These are phyloP conservation scores for Penicillium paneum DNA, from an alignment of 2,329 filamentous ascomycete species.

Conservation along the genomic window DNA sequence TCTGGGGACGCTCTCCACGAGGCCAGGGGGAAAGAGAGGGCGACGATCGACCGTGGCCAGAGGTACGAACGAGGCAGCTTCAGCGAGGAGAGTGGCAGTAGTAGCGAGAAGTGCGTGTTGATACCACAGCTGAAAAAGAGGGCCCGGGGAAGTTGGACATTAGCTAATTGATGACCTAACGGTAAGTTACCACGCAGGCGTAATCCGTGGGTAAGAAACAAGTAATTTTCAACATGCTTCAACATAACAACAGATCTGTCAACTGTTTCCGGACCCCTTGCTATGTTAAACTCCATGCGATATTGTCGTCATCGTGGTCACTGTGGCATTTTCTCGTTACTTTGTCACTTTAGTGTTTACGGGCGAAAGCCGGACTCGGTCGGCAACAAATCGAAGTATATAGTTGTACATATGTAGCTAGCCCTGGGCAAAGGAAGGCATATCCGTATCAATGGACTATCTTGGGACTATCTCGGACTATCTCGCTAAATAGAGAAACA, in stretches of 20 bases:
- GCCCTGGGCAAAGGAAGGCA: not conserved
- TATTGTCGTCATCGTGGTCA: constrained; percentile 6
- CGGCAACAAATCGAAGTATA: constrained; percentile 2
- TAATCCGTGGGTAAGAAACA: not conserved
- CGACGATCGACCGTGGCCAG: constrained; percentile 19
- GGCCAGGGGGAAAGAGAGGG: constrained; percentile 8
- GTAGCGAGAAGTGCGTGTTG: constrained; percentile 4
- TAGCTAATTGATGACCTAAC: constrained; percentile 16
- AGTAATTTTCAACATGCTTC: constrained; percentile 5
- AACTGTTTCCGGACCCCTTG: constrained; percentile 23
- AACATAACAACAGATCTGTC: not conserved
- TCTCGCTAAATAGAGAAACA: constrained; percentile 16
- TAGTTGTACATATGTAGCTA: not conserved
- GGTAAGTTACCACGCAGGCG: not conserved
- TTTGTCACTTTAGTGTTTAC: not conserved
- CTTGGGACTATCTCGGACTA: constrained; percentile 10
- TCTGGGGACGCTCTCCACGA: constrained; percentile 19
- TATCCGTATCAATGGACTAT: not conserved
- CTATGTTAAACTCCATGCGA: constrained; percentile 9
- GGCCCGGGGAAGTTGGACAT: not conserved
- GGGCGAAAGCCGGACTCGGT: constrained; percentile 1
- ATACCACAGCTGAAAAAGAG: not conserved
- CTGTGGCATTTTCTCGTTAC: not conserved
- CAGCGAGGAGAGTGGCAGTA: constrained; percentile 18
- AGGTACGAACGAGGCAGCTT: constrained; percentile 22